A percentile compares a stretch with the other conserved stretches of the same genome.
Evolutionary conservation across 177 flowering plant genomes (phyloP).

Genomic region (Telopea speciosissima): DNA sequence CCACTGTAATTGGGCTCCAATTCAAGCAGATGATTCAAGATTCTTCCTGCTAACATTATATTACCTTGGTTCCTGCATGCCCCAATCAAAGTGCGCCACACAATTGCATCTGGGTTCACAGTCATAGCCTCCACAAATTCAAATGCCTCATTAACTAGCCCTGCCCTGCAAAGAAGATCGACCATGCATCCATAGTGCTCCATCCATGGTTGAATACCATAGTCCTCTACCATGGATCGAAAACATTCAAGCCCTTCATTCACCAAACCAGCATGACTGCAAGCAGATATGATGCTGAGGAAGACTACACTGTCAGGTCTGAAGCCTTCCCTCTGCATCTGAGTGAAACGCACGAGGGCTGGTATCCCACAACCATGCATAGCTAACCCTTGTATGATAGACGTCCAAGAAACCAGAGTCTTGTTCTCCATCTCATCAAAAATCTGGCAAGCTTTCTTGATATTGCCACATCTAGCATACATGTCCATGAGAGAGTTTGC

Average conservation of each 20-base stretch:
- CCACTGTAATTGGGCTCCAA: background rate
- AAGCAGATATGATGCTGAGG: slow-evolving; percentile 1
- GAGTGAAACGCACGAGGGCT: background rate
- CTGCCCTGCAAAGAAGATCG: background rate
- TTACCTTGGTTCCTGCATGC: slow-evolving; percentile 1
- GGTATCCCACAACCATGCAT: background rate
- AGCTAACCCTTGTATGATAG: background rate
- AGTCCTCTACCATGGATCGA: background rate
- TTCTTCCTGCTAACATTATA: background rate
- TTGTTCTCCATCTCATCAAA: slow-evolving; percentile 13
- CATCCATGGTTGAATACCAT: background rate
- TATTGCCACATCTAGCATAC: slow-evolving; percentile 22
- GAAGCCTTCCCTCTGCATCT: slow-evolving; percentile 4
- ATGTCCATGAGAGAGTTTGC: slow-evolving; percentile 21
- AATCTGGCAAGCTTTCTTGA: slow-evolving; percentile 13
- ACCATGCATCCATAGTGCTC: slow-evolving; percentile 1
- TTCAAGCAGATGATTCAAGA: background rate
- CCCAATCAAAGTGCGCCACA: background rate
- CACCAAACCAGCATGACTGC: background rate
- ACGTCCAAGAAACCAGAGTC: slow-evolving; percentile 16
- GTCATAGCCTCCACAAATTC: background rate
- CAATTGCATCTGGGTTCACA: background rate
- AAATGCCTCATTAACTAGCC: background rate
- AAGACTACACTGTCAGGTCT: background rate
- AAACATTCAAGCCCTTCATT: slow-evolving; percentile 2